phyloP scores from a whole-genome alignment of 2,329 filamentous ascomycete genomes.

The Sarocladium oryzae region DNA sequence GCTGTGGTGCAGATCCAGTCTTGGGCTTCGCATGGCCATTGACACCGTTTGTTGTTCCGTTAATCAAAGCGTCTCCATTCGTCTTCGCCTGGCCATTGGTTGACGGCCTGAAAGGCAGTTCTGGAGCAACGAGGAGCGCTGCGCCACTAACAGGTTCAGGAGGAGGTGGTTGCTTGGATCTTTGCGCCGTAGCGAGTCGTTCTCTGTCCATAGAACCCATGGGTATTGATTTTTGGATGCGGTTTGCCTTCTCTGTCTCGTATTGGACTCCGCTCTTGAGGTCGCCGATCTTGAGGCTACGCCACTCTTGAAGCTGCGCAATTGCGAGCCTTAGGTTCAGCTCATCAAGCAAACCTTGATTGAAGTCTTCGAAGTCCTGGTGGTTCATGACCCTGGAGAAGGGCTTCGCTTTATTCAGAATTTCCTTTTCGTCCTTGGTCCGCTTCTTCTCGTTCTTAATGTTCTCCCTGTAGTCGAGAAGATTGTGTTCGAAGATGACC shows the following conservation, averaged over 20 bases:
- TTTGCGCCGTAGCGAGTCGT: constrained; percentile 63
- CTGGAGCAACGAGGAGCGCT: constrained; percentile 69
- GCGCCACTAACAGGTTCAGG: constrained; percentile 70
- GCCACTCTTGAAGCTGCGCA: constrained; percentile 87
- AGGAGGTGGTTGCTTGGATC: constrained; percentile 58
- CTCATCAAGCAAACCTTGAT: constrained; percentile 81
- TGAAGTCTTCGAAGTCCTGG: constrained; percentile 80
- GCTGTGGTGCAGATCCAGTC: constrained; percentile 39
- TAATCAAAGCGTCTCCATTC: constrained; percentile 31
- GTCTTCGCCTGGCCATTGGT: constrained; percentile 19
- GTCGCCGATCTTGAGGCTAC: constrained; percentile 75
- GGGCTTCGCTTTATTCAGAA: constrained; percentile 89
- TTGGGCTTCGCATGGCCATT: constrained; percentile 38
- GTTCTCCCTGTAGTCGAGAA: constrained; percentile 92
- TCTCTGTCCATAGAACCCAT: constrained; percentile 82
- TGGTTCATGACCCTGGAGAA: constrained; percentile 97
- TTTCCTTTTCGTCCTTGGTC: constrained; percentile 88
- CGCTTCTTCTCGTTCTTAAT: constrained; percentile 85
- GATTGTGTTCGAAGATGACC: constrained; percentile 89
- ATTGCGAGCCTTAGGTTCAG: constrained; percentile 88
- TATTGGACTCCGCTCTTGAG: constrained; percentile 86
- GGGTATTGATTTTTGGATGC: constrained; percentile 63
- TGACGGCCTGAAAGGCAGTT: constrained; percentile 54
- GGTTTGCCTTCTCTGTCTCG: constrained; percentile 75
- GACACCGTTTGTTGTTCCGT: constrained; percentile 46